These are phyloP conservation scores for Tolypocladium nubicola DNA, from an alignment of 2,329 filamentous ascomycete genomes.

Conservation along the genomic window DNA sequence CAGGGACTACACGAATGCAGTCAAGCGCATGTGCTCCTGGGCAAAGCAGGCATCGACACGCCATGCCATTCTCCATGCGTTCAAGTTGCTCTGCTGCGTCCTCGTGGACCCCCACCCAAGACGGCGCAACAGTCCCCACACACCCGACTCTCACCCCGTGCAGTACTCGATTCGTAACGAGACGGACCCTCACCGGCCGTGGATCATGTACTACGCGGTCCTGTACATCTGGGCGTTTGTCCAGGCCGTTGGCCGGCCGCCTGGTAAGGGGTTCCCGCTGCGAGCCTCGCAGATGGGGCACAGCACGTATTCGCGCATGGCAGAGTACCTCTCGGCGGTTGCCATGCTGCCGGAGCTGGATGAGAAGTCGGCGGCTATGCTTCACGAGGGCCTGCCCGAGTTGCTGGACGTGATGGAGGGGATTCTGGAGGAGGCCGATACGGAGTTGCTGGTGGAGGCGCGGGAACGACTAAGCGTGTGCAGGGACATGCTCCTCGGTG, in stretches of 20 bases:
- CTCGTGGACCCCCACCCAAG: constrained; percentile 43
- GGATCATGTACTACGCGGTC: constrained; percentile 82
- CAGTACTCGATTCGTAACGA: constrained; percentile 69
- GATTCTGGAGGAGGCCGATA: constrained; percentile 33
- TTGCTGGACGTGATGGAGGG: constrained; percentile 31
- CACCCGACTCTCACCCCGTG: constrained; percentile 22
- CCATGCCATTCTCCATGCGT: constrained; percentile 75
- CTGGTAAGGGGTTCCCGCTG: constrained; percentile 33
- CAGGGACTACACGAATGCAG: constrained; percentile 62
- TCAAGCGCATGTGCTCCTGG: constrained; percentile 70
- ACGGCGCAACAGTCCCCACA: constrained; percentile 9
- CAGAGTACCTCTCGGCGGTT: constrained; percentile 45
- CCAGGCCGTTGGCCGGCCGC: constrained; percentile 57
- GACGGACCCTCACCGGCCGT: constrained; percentile 72
- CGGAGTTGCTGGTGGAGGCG: constrained; percentile 71
- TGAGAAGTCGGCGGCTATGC: constrained; percentile 53
- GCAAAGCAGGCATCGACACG: constrained; percentile 63
- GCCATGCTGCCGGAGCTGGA: constrained; percentile 62
- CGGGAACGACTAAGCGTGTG: constrained; percentile 60
- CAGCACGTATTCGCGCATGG: constrained; percentile 23
- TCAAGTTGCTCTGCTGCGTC: constrained; percentile 70
- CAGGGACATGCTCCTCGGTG: constrained; percentile 14
- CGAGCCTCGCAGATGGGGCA: constrained; percentile 32
- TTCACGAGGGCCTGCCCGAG: constrained; percentile 44
- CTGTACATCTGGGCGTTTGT: constrained; percentile 85